Conservation (phyloP, 2,329 filamentous ascomycete genomes). For the Colletotrichum horii region DNA sequence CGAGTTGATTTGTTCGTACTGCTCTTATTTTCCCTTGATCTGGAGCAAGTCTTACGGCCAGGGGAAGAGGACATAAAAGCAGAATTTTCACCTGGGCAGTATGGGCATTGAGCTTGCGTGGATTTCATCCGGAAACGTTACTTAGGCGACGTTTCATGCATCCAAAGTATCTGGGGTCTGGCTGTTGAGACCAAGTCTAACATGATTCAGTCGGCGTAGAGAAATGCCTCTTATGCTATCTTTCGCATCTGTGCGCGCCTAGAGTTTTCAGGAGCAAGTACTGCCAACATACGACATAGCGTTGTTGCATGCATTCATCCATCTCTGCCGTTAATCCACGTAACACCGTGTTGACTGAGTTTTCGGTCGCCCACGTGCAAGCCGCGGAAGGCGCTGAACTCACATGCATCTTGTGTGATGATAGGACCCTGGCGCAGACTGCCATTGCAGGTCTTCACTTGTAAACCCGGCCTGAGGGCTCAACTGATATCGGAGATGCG, state of each 20-base stretch:
- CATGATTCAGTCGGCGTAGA: background rate
- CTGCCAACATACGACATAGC: background rate
- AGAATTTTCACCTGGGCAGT: background rate
- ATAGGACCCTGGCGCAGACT: background rate
- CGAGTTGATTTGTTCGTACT: background rate
- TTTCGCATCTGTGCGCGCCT: background rate
- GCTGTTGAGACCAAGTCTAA: background rate
- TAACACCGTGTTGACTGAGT: background rate
- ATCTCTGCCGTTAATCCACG: background rate
- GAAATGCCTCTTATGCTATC: background rate
- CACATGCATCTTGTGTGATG: background rate
- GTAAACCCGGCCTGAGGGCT: background rate
- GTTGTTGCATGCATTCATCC: background rate
- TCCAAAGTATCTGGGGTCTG: background rate
- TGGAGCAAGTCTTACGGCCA: background rate
- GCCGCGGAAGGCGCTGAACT: background rate
- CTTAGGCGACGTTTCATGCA: background rate
- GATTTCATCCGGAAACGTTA: background rate
- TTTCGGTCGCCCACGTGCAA: background rate
- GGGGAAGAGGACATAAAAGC: background rate
- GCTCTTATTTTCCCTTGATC: background rate
- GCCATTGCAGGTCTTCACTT: background rate
- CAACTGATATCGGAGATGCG: background rate
- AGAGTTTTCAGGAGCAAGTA: background rate
- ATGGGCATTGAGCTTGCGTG: background rate